Evolutionary conservation across 805 yeast genomes (phyloP), one percentile per base, ranked within the genome.

Genomic region (Cyberlindnera americana): DNA sequence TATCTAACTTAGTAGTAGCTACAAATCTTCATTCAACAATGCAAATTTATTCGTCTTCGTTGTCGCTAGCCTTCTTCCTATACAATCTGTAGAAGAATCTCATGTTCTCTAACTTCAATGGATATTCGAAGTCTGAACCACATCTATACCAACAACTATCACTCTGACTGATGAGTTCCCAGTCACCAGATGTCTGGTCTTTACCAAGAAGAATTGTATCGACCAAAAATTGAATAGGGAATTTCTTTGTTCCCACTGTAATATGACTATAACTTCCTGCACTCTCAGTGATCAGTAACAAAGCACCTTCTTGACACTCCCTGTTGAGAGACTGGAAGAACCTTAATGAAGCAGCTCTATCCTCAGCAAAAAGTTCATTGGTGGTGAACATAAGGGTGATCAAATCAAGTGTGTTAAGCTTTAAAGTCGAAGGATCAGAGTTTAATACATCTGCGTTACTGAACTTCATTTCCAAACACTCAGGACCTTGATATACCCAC

Each of bases 261-360:
- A 88, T 83, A 51, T 86, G 81, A 1, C 95, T 85, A 60, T 81
- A 88, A 9, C 95, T 83, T 1, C 96, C 96, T 0, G 96, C 96
- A 62, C 93, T 82, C 54, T 88, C 96, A 2, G 86, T 76, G 18
- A 88, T 77, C 32, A 89, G 65, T 25, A 88, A 60, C 21, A 73
- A 59, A 13, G 86, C 62, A 0, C 90, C 93, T 2, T 59, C 40
- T 25, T 61, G 55, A 59, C 95, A 85, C 5, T 54, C 47, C 38
- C 19, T 38, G 34, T 75, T 71, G 42, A 88, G 59, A 10, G 62
- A 55, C 44, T 79, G 78, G 38, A 88, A 65, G 36, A 83, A 67
- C 38, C 70, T 64, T 27, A 86, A 72, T 5, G 95, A 73, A 30
- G 70, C 75, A 0, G 75, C 64, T 50, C 74, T 77, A 46, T 86